phyloP scores from a whole-genome alignment of 2,329 filamentous ascomycete genomes.

The Lasiodiplodia theobromae region DNA sequence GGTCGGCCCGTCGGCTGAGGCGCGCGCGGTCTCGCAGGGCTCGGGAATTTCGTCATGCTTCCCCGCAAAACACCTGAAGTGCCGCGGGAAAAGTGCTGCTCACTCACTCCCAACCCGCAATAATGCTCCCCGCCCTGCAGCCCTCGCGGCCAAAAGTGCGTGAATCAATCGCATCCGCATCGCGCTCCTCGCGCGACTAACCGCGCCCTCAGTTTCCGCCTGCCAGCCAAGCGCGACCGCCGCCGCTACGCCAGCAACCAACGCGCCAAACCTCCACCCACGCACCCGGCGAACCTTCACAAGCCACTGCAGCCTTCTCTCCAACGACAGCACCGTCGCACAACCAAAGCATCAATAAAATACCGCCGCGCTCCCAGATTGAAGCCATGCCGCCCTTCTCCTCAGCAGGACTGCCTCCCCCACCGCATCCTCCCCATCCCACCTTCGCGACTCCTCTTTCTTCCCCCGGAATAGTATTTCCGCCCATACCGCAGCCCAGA shows the following conservation, averaged over 20 bases:
- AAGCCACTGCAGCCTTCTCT: not conserved
- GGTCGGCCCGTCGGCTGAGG: conserved; percentile 11
- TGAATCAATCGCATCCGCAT: not conserved
- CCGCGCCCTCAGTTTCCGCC: conserved; percentile 18
- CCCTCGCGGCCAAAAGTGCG: conserved; percentile 50
- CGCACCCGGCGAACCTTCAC: not conserved
- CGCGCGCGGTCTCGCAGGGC: not conserved
- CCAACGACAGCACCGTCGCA: not conserved
- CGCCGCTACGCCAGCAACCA: conserved; percentile 36
- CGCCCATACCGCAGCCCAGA: not conserved
- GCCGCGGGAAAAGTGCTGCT: not conserved
- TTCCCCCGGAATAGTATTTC: not conserved
- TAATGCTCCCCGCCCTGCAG: conserved; percentile 50
- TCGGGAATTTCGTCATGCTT: conserved; percentile 1
- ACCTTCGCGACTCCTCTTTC: conserved; percentile 30
- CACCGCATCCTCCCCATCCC: conserved; percentile 31
- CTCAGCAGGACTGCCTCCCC: not conserved
- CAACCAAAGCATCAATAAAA: not conserved
- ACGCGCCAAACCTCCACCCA: conserved; percentile 23
- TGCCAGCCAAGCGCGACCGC: conserved; percentile 1
- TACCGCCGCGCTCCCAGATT: conserved; percentile 52
- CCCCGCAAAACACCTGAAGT: conserved; percentile 9
- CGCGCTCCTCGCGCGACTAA: not conserved
- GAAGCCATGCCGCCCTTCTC: conserved; percentile 55
- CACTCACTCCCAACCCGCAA: not conserved